phyloP scores from a whole-genome alignment of 2,329 filamentous ascomycete species.

The Hirsutella thompsonii region DNA sequence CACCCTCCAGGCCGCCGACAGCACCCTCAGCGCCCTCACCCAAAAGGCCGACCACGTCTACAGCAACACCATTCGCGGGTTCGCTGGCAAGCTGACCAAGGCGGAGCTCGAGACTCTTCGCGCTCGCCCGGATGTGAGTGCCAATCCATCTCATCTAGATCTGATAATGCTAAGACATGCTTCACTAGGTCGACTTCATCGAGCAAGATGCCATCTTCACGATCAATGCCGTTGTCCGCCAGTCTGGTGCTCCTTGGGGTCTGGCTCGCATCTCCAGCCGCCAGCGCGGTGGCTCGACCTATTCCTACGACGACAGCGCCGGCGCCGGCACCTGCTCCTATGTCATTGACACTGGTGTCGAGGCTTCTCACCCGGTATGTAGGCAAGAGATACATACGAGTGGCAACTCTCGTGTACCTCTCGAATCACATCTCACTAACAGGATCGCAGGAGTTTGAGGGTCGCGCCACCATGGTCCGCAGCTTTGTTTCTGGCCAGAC shows the following conservation, averaged over 20 bases:
- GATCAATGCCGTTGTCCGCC: conserved; percentile 10
- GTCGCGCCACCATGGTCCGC: conserved; percentile 22
- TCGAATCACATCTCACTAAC: no score
- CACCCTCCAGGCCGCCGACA: conserved; percentile 2
- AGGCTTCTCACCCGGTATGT: conserved; percentile 18
- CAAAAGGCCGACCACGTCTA: conserved; percentile 12
- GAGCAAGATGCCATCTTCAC: conserved; percentile 18
- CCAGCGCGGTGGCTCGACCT: conserved; percentile 10
- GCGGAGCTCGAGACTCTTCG: conserved; percentile 9
- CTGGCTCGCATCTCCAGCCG: conserved; percentile 21
- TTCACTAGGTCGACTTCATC: conserved; percentile 17
- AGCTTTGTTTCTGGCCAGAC: conserved; percentile 18
- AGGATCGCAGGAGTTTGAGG: conserved; percentile 19
- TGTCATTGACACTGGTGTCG: conserved; percentile 29
- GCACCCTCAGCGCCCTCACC: conserved; percentile 5
- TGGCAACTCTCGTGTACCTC: no score
- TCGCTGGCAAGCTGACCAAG: conserved; percentile 8
- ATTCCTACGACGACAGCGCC: conserved; percentile 20
- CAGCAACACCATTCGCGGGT: conserved; percentile 9
- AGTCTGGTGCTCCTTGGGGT: conserved; percentile 23
- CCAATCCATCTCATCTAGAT: background rate
- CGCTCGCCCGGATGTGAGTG: conserved; percentile 8
- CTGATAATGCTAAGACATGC: no score
- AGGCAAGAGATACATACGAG: no score
- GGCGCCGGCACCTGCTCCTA: conserved; percentile 25